Evolutionary conservation across 2,329 filamentous ascomycete genomes (phyloP).

Genomic region (Penicillium sp.): DNA sequence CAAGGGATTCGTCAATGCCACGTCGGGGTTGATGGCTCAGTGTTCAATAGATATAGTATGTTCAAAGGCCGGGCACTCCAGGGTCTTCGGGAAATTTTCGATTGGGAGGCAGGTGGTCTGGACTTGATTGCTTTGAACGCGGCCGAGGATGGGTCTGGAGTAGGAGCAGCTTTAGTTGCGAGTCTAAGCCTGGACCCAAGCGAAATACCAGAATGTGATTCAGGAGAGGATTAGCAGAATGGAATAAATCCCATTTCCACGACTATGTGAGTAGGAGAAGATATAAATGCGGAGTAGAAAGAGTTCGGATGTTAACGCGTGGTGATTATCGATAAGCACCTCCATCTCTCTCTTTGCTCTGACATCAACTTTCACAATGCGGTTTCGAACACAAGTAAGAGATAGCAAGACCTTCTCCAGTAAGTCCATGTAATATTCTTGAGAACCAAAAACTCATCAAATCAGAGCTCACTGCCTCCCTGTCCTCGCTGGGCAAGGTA

Average conservation of each 20-base stretch:
- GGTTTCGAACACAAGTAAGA: conserved; percentile 35
- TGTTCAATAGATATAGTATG: conserved; percentile 71
- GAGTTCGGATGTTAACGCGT: background rate
- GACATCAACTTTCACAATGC: conserved; percentile 26
- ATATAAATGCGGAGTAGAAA: too few species aligned
- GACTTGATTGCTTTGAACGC: conserved; percentile 79
- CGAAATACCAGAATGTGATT: background rate
- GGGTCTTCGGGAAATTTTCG: conserved; percentile 71
- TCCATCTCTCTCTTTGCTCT: background rate
- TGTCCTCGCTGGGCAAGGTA: conserved; percentile 71
- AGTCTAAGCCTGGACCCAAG: conserved; percentile 46
- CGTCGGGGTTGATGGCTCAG: conserved; percentile 90
- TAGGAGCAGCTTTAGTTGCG: conserved; percentile 86
- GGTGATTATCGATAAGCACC: conserved; percentile 13
- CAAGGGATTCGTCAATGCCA: conserved; percentile 79
- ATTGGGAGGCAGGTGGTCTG: conserved; percentile 77
- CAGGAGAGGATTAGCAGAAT: background rate
- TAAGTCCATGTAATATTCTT: background rate
- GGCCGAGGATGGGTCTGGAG: conserved; percentile 87
- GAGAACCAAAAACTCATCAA: conserved; percentile 7
- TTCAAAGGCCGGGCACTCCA: conserved; percentile 37
- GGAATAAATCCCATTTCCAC: background rate
- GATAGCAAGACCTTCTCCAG: conserved; percentile 28
- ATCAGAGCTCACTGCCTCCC: conserved; percentile 60
- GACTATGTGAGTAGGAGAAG: too few species aligned